Evolutionary conservation across 805 yeast genomes (phyloP).

Genomic region (Candida coquimbonensis): DNA sequence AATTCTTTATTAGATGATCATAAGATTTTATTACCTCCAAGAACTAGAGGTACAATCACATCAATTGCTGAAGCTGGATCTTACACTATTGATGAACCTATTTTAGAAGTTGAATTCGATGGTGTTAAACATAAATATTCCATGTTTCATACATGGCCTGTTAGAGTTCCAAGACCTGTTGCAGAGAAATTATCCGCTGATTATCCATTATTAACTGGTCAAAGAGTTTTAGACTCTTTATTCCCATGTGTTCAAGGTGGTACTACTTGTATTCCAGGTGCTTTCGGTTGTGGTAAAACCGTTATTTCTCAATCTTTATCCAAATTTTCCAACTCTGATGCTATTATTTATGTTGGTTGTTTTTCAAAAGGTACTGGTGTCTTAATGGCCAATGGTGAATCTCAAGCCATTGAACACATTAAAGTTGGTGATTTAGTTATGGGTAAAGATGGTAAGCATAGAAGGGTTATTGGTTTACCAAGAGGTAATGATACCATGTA

Average conservation of each 20-base stretch:
- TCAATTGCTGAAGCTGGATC: constrained; percentile 86
- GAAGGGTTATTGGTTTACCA: constrained; percentile 33
- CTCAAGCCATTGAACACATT: constrained; percentile 28
- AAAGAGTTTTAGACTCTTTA: constrained; percentile 94
- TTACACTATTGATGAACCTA: constrained; percentile 82
- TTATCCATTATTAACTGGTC: constrained; percentile 94
- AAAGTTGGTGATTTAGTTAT: constrained; percentile 32
- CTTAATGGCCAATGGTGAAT: constrained; percentile 37
- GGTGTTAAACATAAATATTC: constrained; percentile 75
- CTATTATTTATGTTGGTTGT: constrained; percentile 88
- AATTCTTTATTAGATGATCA: constrained; percentile 90
- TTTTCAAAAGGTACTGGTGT: constrained; percentile 34
- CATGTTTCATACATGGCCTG: constrained; percentile 99
- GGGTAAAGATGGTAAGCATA: constrained; percentile 37
- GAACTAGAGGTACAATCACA: constrained; percentile 96
- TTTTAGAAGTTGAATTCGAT: constrained; percentile 91
- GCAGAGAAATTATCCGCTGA: constrained; percentile 91
- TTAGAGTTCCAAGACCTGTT: constrained; percentile 98
- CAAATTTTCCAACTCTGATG: constrained; percentile 95
- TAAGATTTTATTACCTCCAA: constrained; percentile 92
- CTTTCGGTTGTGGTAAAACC: constrained; percentile 98
- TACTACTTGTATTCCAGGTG: constrained; percentile 99
- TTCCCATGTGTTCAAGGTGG: constrained; percentile 99
- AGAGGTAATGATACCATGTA: constrained; percentile 39
- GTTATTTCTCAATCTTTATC: constrained; percentile 97